Evolutionary conservation across 257 asterid species (phyloP), one percentile per base, ranked within the genome.

Genomic region (Cordia subcordata): DNA sequence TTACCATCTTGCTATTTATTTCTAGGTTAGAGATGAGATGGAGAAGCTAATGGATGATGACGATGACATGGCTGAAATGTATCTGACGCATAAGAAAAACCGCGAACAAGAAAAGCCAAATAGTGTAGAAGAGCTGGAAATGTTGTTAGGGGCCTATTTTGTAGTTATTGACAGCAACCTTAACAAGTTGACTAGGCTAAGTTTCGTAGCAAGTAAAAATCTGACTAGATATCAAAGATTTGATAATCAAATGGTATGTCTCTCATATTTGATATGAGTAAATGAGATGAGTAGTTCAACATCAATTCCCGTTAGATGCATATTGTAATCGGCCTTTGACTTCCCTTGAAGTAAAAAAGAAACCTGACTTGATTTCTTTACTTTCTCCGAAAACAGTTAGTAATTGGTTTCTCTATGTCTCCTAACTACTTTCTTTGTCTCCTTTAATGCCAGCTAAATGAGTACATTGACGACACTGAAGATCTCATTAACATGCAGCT

Each of bases 31-130:
- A 77, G 99, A 93, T 72, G 99, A 93, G 85, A 90, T 93, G 72
- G 99, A 93, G 69, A 96, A 93, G 71, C 82, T 93, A 59, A 89
- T 93, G 99, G 97, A 93, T 61, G 99, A 93, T 58, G 99, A 93
- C 55, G 99, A 97, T 20, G 99, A 93, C 78, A 93, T 93, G 99
- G 99, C 99, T 72, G 99, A 93, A 77, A 85, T 93, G 99, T 93
- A 87, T 78, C 96, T 93, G 5, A 86, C 97, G 1, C 96, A 93
- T 77, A 93, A 93, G 83, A 93, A 93, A 77, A 74, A 79, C 0
- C 84, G 79, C 51, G 99, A 93, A 70, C n/a, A n/a, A n/a, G 99
- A 93, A 69, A 72, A 88, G 71, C 81, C 76, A 11, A 80, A 80
- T 49, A 81, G 78, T 69, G 85, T 93, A 45, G 99, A 89, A 75